These are phyloP conservation scores for Phytophthora niederhauseri DNA, from an alignment of 352 stramenopile genomes.

Conservation along the genomic window DNA sequence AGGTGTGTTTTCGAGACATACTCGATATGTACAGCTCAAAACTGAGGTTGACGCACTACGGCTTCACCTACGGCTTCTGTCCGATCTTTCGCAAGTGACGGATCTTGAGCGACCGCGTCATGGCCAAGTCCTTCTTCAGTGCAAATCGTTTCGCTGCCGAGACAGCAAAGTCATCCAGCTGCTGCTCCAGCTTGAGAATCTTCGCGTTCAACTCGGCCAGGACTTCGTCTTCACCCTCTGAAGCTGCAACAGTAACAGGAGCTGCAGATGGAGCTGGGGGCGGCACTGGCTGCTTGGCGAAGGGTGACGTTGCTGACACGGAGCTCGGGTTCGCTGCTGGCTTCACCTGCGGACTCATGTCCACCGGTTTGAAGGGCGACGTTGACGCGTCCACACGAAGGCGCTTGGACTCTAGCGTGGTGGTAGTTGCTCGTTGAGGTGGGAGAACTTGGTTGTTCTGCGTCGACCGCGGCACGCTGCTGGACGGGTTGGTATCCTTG, in stretches of 20 bases:
- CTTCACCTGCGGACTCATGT: conserved; percentile 5
- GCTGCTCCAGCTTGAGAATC: conserved; percentile 52
- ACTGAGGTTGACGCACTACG: background rate
- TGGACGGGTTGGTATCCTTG: conserved; percentile 17
- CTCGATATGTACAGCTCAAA: conserved; percentile 1
- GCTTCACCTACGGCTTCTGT: conserved; percentile 31
- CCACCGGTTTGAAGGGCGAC: conserved; percentile 21
- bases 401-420: conserved; percentile 36
- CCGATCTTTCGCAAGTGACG: conserved; percentile 54
- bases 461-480: conserved; percentile 29
- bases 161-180: conserved; percentile 74
- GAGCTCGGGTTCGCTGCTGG: conserved; percentile 9
- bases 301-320: conserved; percentile 11
- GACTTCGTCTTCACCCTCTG: conserved; percentile 29
- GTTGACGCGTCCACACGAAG: conserved; percentile 34
- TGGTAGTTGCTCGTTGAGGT: conserved; percentile 15
- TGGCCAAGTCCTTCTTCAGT: conserved; percentile 83
- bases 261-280: conserved; percentile 2
- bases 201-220: conserved; percentile 49
- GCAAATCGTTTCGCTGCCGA: conserved; percentile 70
- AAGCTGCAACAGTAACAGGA: background rate
- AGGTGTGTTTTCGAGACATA: too few species aligned
- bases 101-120: conserved; percentile 71
- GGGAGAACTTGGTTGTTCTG: conserved; percentile 10
- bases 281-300: conserved; percentile 14